Base-by-base conservation (phyloP, 2,329 filamentous ascomycete species). In the Coniochaeta hoffmannii region DNA sequence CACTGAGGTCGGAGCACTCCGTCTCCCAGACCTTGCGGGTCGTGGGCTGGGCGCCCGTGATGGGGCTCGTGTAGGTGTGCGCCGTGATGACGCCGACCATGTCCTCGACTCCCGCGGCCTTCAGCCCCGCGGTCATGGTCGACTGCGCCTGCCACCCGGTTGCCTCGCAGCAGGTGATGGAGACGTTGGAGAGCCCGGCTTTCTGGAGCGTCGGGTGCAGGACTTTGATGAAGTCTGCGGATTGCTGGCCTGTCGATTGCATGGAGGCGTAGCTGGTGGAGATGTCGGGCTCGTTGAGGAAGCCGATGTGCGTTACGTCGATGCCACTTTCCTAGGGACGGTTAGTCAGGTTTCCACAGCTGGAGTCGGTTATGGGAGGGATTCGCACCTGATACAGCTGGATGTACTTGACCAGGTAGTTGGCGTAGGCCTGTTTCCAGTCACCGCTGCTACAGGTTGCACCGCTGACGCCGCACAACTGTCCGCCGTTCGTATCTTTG, bases 1-100 rank as follows among this genome's bases (percentile, higher is more conserved):
- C 71, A 53, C 75, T 72, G 30, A 80, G 66, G 60, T 80, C 74
- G 6, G 70, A 71, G 58, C 71, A 73, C 62, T 82, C 79, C 1
- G 77, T 79, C 58, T 79, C 70, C 80, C 79, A 82, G 46, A 76
- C 73, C 17, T 71, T 68, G 52, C 69, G 63, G 11, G 60, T 68
- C 0, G 75, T 77, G 58, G 67, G 68, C 57, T 79, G 69, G 0
- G 71, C 61, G 4, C 67, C 68, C 54, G 60, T 67, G 2, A 74
- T 69, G 24, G 69, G 69, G 12, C 71, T 70, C 5, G 73, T 69
- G 61, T 74, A 74, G n/a, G 70, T 72, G 64, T 74, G 72, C 24
- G 64, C 66, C 3, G 69, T 74, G 15, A 75, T 62, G 32, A 65
- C 62, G 22, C 68, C 65, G 15, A 74, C 63, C 55, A 68, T 58